A percentile compares a stretch with the other conserved stretches of the same genome.
Conservation (phyloP, 2,329 filamentous ascomycete species). For the Madurella fahalii region DNA sequence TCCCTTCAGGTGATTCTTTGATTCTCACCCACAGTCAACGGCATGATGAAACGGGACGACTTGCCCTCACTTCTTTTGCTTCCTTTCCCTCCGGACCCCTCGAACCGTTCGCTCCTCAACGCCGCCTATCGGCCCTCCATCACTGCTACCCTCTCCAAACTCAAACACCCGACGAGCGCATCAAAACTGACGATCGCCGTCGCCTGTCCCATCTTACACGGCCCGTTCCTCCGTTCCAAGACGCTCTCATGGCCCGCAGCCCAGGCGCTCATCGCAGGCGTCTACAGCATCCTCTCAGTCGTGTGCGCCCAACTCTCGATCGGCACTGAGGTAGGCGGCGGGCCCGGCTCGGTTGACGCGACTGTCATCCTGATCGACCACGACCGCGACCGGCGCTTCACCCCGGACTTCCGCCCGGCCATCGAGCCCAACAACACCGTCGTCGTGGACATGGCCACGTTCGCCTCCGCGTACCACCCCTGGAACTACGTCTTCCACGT, state of each 20-base stretch:
- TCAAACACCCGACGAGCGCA: conserved; percentile 38
- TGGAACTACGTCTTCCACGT: conserved; percentile 66
- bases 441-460: conserved; percentile 47
- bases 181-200: conserved; percentile 53
- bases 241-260: conserved; percentile 60
- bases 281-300: conserved; percentile 74
- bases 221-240: conserved; percentile 46
- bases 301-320: conserved; percentile 61
- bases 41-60: conserved; percentile 24
- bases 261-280: conserved; percentile 67
- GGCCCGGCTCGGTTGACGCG: conserved; percentile 68
- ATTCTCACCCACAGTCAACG: not conserved
- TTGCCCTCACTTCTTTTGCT: conserved; percentile 57
- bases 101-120: conserved; percentile 47
- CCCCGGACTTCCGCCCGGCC: conserved; percentile 32
- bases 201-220: conserved; percentile 57
- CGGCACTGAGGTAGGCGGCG: conserved; percentile 55
- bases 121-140: conserved; percentile 59
- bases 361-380: conserved; percentile 71
- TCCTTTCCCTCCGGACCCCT: conserved; percentile 57
- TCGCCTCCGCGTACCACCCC: conserved; percentile 50
- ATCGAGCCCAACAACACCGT: conserved; percentile 44
- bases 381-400: conserved; percentile 34
- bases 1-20: not conserved
- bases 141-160: conserved; percentile 47